phyloP scores from a whole-genome alignment of 2,329 filamentous ascomycete species.

The Aureobasidium mangrovei region DNA sequence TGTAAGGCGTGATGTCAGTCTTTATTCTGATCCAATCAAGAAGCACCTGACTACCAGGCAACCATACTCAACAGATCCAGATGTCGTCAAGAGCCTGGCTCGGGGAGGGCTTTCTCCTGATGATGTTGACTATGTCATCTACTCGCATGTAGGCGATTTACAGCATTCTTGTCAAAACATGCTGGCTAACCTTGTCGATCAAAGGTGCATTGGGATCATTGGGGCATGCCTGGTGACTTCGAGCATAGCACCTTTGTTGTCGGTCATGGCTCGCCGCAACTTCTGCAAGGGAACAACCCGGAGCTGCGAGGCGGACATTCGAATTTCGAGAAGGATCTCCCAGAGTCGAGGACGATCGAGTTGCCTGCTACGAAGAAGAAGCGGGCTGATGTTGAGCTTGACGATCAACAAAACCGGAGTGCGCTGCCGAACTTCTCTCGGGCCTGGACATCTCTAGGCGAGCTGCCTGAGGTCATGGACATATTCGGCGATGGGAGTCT shows the following conservation, averaged over 20 bases:
- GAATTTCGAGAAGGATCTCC: slow-evolving; percentile 36
- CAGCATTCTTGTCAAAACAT: neutral
- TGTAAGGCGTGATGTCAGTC: slow-evolving; percentile 36
- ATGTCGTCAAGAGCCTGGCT: slow-evolving; percentile 34
- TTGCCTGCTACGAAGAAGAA: slow-evolving; percentile 25
- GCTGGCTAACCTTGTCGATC: neutral
- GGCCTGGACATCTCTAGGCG: slow-evolving; percentile 37
- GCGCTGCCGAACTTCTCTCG: neutral
- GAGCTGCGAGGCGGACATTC: slow-evolving; percentile 29
- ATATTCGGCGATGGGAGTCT: slow-evolving; percentile 40
- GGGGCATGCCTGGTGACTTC: slow-evolving; percentile 48
- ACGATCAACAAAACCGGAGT: neutral
- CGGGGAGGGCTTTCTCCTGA: slow-evolving; percentile 29
- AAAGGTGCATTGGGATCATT: slow-evolving; percentile 49
- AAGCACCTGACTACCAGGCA: slow-evolving; percentile 38
- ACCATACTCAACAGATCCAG: slow-evolving; percentile 38
- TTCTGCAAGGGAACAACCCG: slow-evolving; percentile 28
- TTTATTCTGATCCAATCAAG: slow-evolving; percentile 38
- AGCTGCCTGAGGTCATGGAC: slow-evolving; percentile 39
- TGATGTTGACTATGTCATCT: slow-evolving; percentile 35
- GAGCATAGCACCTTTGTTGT: slow-evolving; percentile 41
- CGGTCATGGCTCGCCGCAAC: slow-evolving; percentile 38
- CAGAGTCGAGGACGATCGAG: slow-evolving; percentile 38
- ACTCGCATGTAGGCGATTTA: slow-evolving; percentile 36
- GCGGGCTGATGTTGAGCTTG: slow-evolving; percentile 15